phyloP scores from a whole-genome alignment of 2,329 filamentous ascomycete species.

The Cladosporium colombiae region DNA sequence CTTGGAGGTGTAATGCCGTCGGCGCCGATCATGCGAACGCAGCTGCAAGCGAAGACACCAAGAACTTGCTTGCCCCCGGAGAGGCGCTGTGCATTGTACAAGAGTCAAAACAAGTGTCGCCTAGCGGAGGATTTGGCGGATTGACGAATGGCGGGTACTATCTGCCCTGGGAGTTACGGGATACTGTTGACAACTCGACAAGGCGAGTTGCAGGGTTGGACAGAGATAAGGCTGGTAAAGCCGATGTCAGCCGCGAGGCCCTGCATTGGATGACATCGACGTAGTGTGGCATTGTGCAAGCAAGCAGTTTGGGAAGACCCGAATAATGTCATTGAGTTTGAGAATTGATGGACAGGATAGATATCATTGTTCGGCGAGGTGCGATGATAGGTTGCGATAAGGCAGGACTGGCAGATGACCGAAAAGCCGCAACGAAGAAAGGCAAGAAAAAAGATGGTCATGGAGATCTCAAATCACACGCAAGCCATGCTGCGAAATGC shows the following conservation, averaged over 20 bases:
- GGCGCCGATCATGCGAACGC: not conserved
- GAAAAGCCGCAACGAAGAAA: not conserved
- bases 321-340: not conserved
- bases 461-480: not conserved
- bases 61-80: not conserved
- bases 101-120: not conserved
- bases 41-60: constrained; percentile 11
- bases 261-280: not conserved
- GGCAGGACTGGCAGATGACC: not conserved
- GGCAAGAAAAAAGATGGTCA: not conserved
- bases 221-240: constrained; percentile 5
- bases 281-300: not conserved
- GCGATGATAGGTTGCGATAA: constrained; percentile 8
- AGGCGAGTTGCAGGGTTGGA: not conserved
- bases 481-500: constrained; percentile 6
- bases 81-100: not conserved
- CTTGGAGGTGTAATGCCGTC: not conserved
- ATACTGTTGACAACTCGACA: not conserved
- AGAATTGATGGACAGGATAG: not conserved
- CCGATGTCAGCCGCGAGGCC: not conserved
- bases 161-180: not conserved
- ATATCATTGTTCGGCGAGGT: constrained; percentile 2
- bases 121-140: not conserved
- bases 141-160: not conserved
- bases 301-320: not conserved